phyloP scores from a whole-genome alignment of 2,329 filamentous ascomycete species.

The Rhinocladiella mackenziei region DNA sequence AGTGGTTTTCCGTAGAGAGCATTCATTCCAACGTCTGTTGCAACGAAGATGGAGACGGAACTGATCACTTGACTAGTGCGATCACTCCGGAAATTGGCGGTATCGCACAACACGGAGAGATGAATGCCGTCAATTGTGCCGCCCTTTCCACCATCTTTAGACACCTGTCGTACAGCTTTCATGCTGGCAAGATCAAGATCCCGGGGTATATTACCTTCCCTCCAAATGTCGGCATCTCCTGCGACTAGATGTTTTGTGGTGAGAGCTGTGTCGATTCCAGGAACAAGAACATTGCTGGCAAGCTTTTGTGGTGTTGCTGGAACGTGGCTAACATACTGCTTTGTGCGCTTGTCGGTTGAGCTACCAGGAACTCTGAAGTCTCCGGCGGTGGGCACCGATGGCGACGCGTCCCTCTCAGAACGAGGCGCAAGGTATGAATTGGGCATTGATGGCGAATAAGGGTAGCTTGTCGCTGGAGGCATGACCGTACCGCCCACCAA shows the following conservation, averaged over 20 bases:
- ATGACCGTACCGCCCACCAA: slow-evolving; percentile 28
- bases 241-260: slow-evolving; percentile 31
- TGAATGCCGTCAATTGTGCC: slow-evolving; percentile 34
- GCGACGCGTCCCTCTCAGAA: too few relatives aligned
- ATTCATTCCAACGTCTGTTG: slow-evolving; percentile 32
- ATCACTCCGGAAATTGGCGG: slow-evolving; percentile 31
- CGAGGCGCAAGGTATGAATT: slow-evolving; percentile 3
- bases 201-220: slow-evolving; percentile 17
- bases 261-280: slow-evolving; percentile 31
- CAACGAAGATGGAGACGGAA: slow-evolving; percentile 34
- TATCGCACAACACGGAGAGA: slow-evolving; percentile 35
- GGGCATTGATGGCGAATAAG: background rate
- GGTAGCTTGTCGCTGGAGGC: background rate
- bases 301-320: slow-evolving; percentile 25
- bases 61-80: slow-evolving; percentile 31
- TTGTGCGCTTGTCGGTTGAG: slow-evolving; percentile 29
- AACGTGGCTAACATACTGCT: slow-evolving; percentile 31
- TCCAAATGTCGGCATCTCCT: slow-evolving; percentile 29
- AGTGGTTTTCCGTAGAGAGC: slow-evolving; percentile 29
- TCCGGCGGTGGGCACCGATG: too few relatives aligned
- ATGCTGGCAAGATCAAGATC: slow-evolving; percentile 15
- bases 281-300: slow-evolving; percentile 23
- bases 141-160: slow-evolving; percentile 34
- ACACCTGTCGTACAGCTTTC: slow-evolving; percentile 30
- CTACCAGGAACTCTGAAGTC: slow-evolving; percentile 29